Base-by-base conservation (phyloP, 768 basidiomycete genomes). In the Rhizopogon rudus region DNA sequence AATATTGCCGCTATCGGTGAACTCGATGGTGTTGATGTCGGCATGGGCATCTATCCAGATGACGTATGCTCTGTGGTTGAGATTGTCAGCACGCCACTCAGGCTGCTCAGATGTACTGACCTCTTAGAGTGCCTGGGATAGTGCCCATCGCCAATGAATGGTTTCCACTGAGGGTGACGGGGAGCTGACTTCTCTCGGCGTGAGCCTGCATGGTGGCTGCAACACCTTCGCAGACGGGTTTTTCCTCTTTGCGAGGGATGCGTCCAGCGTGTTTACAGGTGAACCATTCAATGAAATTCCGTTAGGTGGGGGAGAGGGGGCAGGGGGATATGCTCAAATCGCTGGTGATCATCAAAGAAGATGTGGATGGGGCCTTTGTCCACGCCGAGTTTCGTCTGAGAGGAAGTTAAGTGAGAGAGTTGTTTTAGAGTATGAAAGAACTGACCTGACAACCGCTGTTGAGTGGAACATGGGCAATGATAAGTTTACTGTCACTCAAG, bases 21-120 rank as follows among this genome's bases (percentile, higher is more conserved):
- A 83, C 54, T 87, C 83, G 10, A 80, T 73, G 6, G 95, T 97
- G 71, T 99, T 98, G 75, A 99, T 93, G 68, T 98, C 97, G 20
- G 93, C 88, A 64, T 98, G 97, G 3, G 97, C 97, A 67, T 99
- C 97, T 56, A 98, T 77, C 97, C 97, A 98, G 57, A 99, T 75
- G 37, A 99, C 86, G 65, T 91, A 79, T 44, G 77, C 75, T 55
- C 91, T 92, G 49, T 28, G 53, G 40, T 25, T 25, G 22, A 17
- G 42, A 49, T 22, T 50, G 52, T 64, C 25, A 58, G 50, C 37
- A 28, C 52, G 31, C 35, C 35, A 12, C 35, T 35, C 35, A 35
- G 10, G 35, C 3, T 35, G 35, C 12, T 25, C 29, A 35, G 41
- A 9, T 3, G 16, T 40, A 53, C 79, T 65, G 68, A 90, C 90